Base-by-base conservation (phyloP, 2,329 filamentous ascomycete genomes). In the Rutstroemia sp. region DNA sequence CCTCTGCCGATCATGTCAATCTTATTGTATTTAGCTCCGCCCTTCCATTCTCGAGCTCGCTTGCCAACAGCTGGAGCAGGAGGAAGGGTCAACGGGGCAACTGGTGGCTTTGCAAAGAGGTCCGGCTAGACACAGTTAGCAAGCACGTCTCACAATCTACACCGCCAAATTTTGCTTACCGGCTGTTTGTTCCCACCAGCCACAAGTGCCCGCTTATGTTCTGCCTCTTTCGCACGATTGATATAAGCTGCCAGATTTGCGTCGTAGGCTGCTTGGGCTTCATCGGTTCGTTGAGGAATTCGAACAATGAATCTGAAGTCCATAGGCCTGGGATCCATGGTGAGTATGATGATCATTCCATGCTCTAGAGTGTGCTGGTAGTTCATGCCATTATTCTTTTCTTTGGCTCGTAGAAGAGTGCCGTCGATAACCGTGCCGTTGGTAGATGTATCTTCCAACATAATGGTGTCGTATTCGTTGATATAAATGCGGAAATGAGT, bases 401-500 rank as follows among this genome's bases (percentile, higher is more conserved):
- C 60, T 63, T 79, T 83, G 56, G 77, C 73, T 57, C 73, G 78
- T 16, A 99, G 77, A 38, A 89, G 75, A 17, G 77, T 75, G 23
- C 82, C 78, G 71, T 97, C 92, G 56, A 97, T 89, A 58, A 89
- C 77, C 4, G 94, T 97, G 27, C 94, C 94, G 67, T 97, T 99
- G n/a, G 91, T 96, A 0, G 94, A 97, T 68, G 85, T 81, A 68
- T 99, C 94, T 70, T 96, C 86, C 12, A 97, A 76, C 90, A 99
- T 96, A 61, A 96, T 79, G 56, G 88, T 85, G 27, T 88, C 89
- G 61, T 89, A 83, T n/a, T 84, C 77, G 65, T 95, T 99, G 64
- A 96, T 78, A 68, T 87, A 96, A 60, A 99, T 95, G 53, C 90
- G 86, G 70, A 97, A 99, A 70, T 99, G 94, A n/a, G 88, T 79